Conservation (phyloP, 2,329 filamentous ascomycete species). For the Pseudopyricularia cyperi region DNA sequence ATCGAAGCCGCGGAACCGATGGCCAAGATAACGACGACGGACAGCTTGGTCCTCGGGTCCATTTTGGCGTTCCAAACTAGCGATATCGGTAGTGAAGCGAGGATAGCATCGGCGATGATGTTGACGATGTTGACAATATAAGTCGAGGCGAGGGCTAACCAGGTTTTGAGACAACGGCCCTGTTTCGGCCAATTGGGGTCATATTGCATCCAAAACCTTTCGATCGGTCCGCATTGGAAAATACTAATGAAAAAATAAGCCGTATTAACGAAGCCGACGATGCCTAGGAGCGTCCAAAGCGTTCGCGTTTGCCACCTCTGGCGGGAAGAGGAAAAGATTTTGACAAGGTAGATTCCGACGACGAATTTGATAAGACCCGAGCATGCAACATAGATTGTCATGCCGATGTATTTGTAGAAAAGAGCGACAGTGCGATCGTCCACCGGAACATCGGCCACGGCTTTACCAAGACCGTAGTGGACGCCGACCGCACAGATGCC, state of each 20-base stretch:
- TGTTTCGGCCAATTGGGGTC: background rate
- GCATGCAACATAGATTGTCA: conserved; percentile 23
- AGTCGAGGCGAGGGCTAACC: conserved; percentile 15
- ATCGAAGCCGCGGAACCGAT: conserved; percentile 25
- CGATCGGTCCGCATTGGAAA: conserved; percentile 25
- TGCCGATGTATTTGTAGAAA: conserved; percentile 27
- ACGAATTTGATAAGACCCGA: conserved; percentile 23
- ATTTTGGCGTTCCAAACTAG: conserved; percentile 27
- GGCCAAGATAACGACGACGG: conserved; percentile 17
- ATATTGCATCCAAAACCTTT: conserved; percentile 13
- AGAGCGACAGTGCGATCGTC: conserved; percentile 14
- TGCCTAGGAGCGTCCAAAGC: conserved; percentile 15
- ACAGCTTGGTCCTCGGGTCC: conserved; percentile 22
- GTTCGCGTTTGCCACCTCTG: conserved; percentile 15
- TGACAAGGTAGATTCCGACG: conserved; percentile 24
- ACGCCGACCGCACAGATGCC: conserved; percentile 14
- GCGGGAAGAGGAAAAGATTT: conserved; percentile 15
- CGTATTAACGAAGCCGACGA: conserved; percentile 19
- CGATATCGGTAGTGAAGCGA: conserved; percentile 23
- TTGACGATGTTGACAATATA: conserved; percentile 25
- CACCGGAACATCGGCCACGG: conserved; percentile 8
- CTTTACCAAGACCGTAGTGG: conserved; percentile 14
- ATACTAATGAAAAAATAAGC: conserved; percentile 25
- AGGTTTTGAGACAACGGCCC: conserved; percentile 5
- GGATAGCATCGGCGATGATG: conserved; percentile 24